phyloP scores from a whole-genome alignment of 768 basidiomycete genomes.

The Panaeolus cyanescens region DNA sequence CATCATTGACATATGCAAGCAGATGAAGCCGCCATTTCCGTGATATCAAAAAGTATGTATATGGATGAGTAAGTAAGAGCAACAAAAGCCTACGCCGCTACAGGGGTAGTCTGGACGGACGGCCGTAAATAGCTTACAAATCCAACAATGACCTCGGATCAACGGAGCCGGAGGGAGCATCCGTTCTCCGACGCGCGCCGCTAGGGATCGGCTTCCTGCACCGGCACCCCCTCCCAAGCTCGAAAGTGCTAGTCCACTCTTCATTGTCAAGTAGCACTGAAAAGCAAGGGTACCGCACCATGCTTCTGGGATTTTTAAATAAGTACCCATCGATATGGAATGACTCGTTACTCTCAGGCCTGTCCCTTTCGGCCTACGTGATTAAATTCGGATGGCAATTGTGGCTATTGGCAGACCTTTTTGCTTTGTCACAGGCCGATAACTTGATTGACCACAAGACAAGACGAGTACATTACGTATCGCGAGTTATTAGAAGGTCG shows the following conservation, averaged over 20 bases:
- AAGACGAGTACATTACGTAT: too few species aligned
- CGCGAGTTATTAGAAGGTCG: too few species aligned
- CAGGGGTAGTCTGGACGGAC: too few species aligned
- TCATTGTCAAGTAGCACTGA: not conserved
- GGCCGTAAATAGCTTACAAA: too few species aligned
- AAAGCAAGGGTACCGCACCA: not conserved
- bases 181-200: slow-evolving; percentile 1
- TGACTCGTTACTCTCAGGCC: not conserved
- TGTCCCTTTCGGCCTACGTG: not conserved
- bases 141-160: not conserved
- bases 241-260: not conserved
- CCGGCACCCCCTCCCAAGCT: too few species aligned
- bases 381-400: too few species aligned
- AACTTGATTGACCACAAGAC: not conserved
- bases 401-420: too few species aligned
- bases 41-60: not conserved
- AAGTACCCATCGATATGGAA: not conserved
- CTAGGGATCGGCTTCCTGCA: not conserved
- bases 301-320: not conserved
- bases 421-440: not conserved
- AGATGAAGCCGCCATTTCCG: not conserved
- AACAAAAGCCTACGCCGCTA: too few species aligned
- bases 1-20: not conserved
- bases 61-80: not conserved
- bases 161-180: not conserved